Conservation (phyloP, 2,329 filamentous ascomycete genomes). For the Fusarium irregulare region DNA sequence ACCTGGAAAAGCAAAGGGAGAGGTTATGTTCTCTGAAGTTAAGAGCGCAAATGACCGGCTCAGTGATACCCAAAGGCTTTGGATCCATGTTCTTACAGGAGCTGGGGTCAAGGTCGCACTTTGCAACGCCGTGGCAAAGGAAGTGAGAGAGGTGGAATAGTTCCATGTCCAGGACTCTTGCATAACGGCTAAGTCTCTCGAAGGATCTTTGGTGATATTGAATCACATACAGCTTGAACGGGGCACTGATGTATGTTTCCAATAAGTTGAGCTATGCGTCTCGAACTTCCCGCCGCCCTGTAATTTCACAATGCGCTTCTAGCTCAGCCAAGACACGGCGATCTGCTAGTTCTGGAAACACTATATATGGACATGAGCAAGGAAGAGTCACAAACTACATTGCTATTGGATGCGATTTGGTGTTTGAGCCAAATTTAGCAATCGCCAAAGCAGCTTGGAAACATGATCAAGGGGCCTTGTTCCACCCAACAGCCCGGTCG, state of each 20-base stretch:
- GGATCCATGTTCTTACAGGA: conserved; percentile 92
- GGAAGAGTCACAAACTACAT: neutral
- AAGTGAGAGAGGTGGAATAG: conserved; percentile 59
- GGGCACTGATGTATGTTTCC: conserved; percentile 18
- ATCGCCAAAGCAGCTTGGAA: conserved; percentile 33
- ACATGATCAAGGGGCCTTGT: conserved; percentile 28
- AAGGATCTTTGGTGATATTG: conserved; percentile 19
- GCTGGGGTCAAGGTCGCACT: conserved; percentile 89
- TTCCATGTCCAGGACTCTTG: conserved; percentile 18
- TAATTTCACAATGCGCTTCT: conserved; percentile 20
- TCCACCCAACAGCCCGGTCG: conserved; percentile 42
- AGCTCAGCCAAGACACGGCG: conserved; percentile 4
- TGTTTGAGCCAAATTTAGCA: conserved; percentile 43
- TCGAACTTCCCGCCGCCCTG: conserved; percentile 7
- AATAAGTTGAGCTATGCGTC: conserved; percentile 4
- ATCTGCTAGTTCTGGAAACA: conserved; percentile 17
- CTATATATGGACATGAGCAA: conserved; percentile 30
- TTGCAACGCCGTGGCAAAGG: conserved; percentile 70
- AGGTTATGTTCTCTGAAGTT: conserved; percentile 82
- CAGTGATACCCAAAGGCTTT: conserved; percentile 94
- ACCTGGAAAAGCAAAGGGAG: conserved; percentile 56
- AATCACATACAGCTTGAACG: conserved; percentile 29
- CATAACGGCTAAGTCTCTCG: conserved; percentile 5
- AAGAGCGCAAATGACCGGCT: conserved; percentile 91
- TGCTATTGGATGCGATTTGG: neutral